These are phyloP conservation scores for Rhizoctonia solani DNA, from an alignment of 1,284 basidiomycete genomes.

Conservation along the genomic window DNA sequence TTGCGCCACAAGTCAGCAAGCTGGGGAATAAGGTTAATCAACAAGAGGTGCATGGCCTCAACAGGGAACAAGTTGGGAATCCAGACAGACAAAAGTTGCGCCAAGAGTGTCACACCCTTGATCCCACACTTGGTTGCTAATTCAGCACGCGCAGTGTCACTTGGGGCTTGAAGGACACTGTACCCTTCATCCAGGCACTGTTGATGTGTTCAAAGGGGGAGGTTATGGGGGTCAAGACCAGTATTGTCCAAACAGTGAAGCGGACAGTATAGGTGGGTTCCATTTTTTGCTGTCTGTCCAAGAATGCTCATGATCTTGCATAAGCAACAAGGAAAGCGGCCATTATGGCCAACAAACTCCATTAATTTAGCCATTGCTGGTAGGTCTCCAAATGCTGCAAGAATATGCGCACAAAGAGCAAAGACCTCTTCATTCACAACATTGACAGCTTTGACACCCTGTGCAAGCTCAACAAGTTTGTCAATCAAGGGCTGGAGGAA, in stretches of 20 bases:
- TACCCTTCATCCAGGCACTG: not conserved
- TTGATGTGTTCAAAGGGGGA: not conserved
- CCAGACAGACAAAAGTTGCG: not conserved
- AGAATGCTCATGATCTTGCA: slow-evolving; percentile 22
- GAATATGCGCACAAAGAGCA: slow-evolving; percentile 25
- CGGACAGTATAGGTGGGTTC: slow-evolving; percentile 22
- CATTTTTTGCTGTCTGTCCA: not conserved
- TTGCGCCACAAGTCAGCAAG: not conserved
- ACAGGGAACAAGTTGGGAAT: slow-evolving; percentile 7
- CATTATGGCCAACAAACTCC: slow-evolving; percentile 33
- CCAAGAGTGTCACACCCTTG: not conserved
- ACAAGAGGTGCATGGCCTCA: slow-evolving; percentile 9
- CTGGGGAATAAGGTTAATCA: not conserved
- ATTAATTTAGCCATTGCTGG: slow-evolving; percentile 34
- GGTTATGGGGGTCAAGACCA: slow-evolving; percentile 23
- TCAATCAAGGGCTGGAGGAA: slow-evolving; percentile 31
- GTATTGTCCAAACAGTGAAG: slow-evolving; percentile 1
- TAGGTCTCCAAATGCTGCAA: slow-evolving; percentile 36
- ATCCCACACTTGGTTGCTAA: not conserved
- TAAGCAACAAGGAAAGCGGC: too few relatives aligned
- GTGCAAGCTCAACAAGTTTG: slow-evolving; percentile 20
- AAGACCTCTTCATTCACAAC: not conserved
- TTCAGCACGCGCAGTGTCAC: not conserved
- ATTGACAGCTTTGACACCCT: not conserved
- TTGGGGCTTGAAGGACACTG: not conserved